Base-by-base conservation (phyloP, 352 stramenopile genomes). In the Phytophthora boehmeriae region DNA sequence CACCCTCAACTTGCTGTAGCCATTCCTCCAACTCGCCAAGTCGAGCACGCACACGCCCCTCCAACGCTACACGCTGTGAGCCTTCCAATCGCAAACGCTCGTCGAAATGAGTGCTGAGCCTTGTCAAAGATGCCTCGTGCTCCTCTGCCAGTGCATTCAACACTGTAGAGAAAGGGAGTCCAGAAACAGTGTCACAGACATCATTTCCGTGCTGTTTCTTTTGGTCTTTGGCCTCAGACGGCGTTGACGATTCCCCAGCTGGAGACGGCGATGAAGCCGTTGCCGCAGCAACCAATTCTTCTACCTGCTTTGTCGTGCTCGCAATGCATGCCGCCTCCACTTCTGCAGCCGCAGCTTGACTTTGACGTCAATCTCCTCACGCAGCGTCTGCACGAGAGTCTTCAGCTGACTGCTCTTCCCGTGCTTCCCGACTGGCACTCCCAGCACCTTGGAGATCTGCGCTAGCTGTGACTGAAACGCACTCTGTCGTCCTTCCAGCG, bases 1-100 rank as follows among this genome's bases (percentile, higher is more conserved):
- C 80, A 32, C 80, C 80, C 68, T 93, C 83, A 1, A 93, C 68
- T 54, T 93, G 85, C 52, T 93, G 85, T 13, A 93, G 54, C 85
- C 85, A 93, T 60, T 93, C 84, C 47, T 90, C 85, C 13, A 90
- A 70, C 44, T 90, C 78, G 4, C 77, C 72, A 8, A 88, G 75
- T 1, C 79, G 80, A 5, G 59, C 60, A 42, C 81, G 69, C 41
- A 91, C 48, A 16, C 80, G 76, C n/a, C 67, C 74, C 63, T 93
- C 80, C 13, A 92, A 53, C 4, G 62, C 71, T 28, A 85, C 66
- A n/a, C 85, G 82, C 43, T 90, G 80, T 43, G 79, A 88, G 20
- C 77, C 80, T 68, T 93, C 85, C 27, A 90, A 63, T 0, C 68
- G 48, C 34, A 90, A 36, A 1, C 71, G 77, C 27, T 90, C 83